Evolutionary conservation across 768 basidiomycete genomes (phyloP), one percentile per base, ranked within the genome.

Genomic region (Harrya chromipes): DNA sequence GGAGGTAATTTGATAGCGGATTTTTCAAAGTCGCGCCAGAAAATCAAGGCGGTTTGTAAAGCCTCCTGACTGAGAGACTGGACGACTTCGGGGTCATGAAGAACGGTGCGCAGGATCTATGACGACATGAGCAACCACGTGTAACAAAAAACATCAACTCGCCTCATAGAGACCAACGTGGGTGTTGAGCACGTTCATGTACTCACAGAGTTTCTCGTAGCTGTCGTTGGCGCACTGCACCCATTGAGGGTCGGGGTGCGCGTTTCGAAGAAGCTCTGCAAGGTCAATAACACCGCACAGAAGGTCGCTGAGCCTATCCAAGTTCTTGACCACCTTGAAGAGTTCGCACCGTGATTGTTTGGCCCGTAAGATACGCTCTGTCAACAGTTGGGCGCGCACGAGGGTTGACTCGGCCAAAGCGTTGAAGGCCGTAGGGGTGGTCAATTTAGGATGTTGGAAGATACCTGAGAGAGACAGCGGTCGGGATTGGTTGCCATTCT

Each of bases 141-240:
- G 40, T 19, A 17, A 54, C 27, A 39, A 48, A 47, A 50, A 39
- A 37, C 38, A 43, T 16, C 20, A 48, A 74, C 88, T 70, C 67
- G 90, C 94, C 73, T 91, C 79, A 55, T 94, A 94, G 40, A 99
- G 74, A 34, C 87, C 91, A 29, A 87, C 84, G 73, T 98, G 79
- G 27, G 94, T 97, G 69, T 99, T 99, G 51, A 98, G 74, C 40
- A 90, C 84, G 68, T 97, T 97, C 94, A 99, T 98, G 68, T 89
- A 94, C 71, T 94, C 90, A 73, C 93, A 97, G 54, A 98, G 74
- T 53, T 80, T 82, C 68, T 93, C 94, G 67, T 98, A 97, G 37
- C 89, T 87, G 53, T 79, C 76, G 63, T 97, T 90, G 39, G 90
- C 90, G 43, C 85, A 85, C 14, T 82, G 77, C 14, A 90, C 78